Evolutionary conservation across 768 basidiomycete genomes (phyloP).

Genomic region (Boletus vermiculosoides): DNA sequence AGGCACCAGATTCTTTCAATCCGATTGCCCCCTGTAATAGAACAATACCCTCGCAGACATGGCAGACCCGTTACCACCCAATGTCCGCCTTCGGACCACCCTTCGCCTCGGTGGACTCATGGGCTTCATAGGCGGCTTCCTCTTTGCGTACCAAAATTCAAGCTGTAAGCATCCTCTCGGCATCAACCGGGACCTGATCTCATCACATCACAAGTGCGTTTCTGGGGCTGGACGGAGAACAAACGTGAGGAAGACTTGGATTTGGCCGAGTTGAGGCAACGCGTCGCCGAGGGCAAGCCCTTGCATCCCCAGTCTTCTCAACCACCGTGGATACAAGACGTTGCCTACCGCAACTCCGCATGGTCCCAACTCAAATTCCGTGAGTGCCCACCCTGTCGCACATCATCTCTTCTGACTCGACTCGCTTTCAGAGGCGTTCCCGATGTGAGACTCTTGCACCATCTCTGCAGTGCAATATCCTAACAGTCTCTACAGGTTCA

Average conservation of each 20-base stretch:
- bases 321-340: slow-evolving; percentile 80
- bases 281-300: slow-evolving; percentile 74
- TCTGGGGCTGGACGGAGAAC: slow-evolving; percentile 96
- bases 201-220: slow-evolving; percentile 58
- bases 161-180: slow-evolving; percentile 55
- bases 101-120: slow-evolving; percentile 65
- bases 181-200: slow-evolving; percentile 9
- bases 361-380: slow-evolving; percentile 94
- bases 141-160: slow-evolving; percentile 89
- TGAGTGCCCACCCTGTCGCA: slow-evolving; percentile 39
- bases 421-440: slow-evolving; percentile 56
- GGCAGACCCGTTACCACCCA: slow-evolving; percentile 42
- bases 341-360: slow-evolving; percentile 84
- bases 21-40: slow-evolving; percentile 6
- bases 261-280: slow-evolving; percentile 71
- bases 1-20: slow-evolving; percentile 26
- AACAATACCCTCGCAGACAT: slow-evolving; percentile 36
- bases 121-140: slow-evolving; percentile 88
- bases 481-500: slow-evolving; percentile 64
- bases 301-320: slow-evolving; percentile 84
- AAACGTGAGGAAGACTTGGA: slow-evolving; percentile 78
- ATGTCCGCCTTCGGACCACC: slow-evolving; percentile 37
- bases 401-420: slow-evolving; percentile 10
- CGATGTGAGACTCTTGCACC: slow-evolving; percentile 53
- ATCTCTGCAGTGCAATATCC: neutral